Base-by-base conservation (phyloP, 768 basidiomycete genomes). In the Coprinellus micaceus region DNA sequence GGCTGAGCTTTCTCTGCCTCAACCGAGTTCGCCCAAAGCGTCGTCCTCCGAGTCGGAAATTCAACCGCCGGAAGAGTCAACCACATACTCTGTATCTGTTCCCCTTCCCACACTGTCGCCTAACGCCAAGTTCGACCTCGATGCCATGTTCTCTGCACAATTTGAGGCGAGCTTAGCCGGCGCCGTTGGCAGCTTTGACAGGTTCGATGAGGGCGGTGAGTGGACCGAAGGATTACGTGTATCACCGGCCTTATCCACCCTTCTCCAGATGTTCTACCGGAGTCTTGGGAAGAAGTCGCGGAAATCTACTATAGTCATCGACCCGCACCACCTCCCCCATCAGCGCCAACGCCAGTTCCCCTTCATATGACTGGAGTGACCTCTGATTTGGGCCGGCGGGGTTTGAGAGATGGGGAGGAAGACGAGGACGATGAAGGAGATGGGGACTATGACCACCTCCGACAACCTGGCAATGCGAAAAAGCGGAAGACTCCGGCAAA, bases 401-500 rank as follows among this genome's bases (percentile, higher is more conserved):
- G 46, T 21, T 36, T 56, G 54, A 58, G 65, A 43, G 71, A 68
- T 13, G 79, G 79, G 53, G 81, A 81, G 37, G 82, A 84, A 39
- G 80, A 80, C 58, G 74, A 77, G 28, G 80, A 72, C 10, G 84
- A 82, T 60, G 82, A 77, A 26, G 88, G 86, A 45, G 80, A 22
- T 44, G 79, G 60, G 74, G 76, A 84, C 61, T 64, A 78, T 15
- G 87, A 90, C 67, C 85, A 88, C 62, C 70, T 85, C 28, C 84
- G 81, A 58, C 89, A 90, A 60, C 89, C 85, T 2, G 86, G 86
- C 7, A 93, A 93, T 64, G 88, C 89, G 47, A 93, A 93, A 82
- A 93, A 93, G 74, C 79, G 91, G 47, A 93, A 93, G 67, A 90
- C 93, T 2, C 91, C 91, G 0, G 80, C 82, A 36, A 86, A 89